A percentile compares a stretch with the other conserved stretches of the same genome.
Evolutionary conservation across 2,329 filamentous ascomycete species (phyloP).

Genomic region (Leptographium galeiforme): DNA sequence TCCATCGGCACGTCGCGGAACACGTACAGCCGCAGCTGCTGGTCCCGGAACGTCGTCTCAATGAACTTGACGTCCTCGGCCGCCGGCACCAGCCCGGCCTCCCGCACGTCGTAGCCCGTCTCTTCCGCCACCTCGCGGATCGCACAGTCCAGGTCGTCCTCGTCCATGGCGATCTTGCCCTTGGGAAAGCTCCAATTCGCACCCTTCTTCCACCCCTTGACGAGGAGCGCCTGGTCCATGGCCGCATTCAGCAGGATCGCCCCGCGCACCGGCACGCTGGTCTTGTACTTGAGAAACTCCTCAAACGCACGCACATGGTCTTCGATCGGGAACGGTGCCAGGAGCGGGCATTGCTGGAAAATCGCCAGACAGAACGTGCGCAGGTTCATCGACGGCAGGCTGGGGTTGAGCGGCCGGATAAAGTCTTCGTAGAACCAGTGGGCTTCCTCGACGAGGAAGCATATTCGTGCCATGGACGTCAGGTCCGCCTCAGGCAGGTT

Average conservation of each 20-base stretch:
- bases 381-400: slow-evolving; percentile 72
- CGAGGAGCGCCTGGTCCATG: slow-evolving; percentile 90
- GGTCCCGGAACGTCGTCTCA: slow-evolving; percentile 78
- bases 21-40: slow-evolving; percentile 85
- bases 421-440: slow-evolving; percentile 99
- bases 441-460: slow-evolving; percentile 96
- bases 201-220: slow-evolving; percentile 96
- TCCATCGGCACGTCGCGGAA: slow-evolving; percentile 82
- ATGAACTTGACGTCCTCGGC: slow-evolving; percentile 68
- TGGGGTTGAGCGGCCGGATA: slow-evolving; percentile 76
- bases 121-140: slow-evolving; percentile 92
- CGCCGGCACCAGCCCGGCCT: slow-evolving; percentile 61
- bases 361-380: slow-evolving; percentile 79
- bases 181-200: slow-evolving; percentile 94
- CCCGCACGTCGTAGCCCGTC: slow-evolving; percentile 73
- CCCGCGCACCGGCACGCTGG: slow-evolving; percentile 80
- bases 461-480: slow-evolving; percentile 80
- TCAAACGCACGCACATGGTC: slow-evolving; percentile 75
- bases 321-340: slow-evolving; percentile 66
- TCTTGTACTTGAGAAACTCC: slow-evolving; percentile 90
- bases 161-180: slow-evolving; percentile 97
- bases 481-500: slow-evolving; percentile 90
- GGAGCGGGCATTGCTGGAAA: slow-evolving; percentile 84
- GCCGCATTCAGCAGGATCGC: slow-evolving; percentile 82
- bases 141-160: slow-evolving; percentile 86